A percentile compares a stretch with the other conserved stretches of the same genome.
phyloP scores from a whole-genome alignment of 352 stramenopile species.

The Pythium brassicae region DNA sequence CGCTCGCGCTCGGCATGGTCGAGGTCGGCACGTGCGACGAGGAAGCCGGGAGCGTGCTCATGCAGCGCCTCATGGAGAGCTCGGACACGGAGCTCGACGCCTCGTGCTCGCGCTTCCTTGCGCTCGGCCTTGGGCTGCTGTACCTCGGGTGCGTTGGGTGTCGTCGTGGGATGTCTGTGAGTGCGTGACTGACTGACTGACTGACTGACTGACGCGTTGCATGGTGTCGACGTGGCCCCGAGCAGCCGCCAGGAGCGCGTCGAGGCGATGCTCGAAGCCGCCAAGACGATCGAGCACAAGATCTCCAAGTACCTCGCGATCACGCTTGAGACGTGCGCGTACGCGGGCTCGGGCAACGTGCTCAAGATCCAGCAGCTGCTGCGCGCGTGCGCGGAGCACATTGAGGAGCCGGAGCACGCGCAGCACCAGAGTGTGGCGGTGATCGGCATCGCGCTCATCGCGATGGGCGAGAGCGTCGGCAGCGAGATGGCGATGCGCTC shows the following conservation, averaged over 20 bases:
- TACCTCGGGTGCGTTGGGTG: conserved; percentile 91
- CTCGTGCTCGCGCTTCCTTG: conserved; percentile 95
- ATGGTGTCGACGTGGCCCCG: not conserved
- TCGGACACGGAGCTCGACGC: conserved; percentile 97
- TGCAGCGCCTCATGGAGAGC: conserved; percentile 98
- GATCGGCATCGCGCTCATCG: conserved; percentile 97
- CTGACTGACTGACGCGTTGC: conserved; percentile 3
- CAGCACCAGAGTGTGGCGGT: conserved; percentile 94
- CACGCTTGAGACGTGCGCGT: conserved; percentile 97
- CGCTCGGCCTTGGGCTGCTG: conserved; percentile 95
- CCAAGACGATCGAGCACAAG: conserved; percentile 97
- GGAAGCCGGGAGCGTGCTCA: conserved; percentile 94
- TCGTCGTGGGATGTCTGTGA: not conserved
- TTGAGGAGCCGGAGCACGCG: conserved; percentile 75
- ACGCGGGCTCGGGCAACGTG: conserved; percentile 98
- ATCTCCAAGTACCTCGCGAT: conserved; percentile 97
- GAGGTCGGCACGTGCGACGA: conserved; percentile 98
- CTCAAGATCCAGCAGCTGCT: conserved; percentile 98
- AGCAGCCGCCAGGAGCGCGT: conserved; percentile 88
- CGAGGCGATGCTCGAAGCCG: conserved; percentile 98
- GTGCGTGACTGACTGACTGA: not conserved
- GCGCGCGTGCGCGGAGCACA: conserved; percentile 97
- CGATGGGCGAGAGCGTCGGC: conserved; percentile 96
- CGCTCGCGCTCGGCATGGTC: conserved; percentile 96
- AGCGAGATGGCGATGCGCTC: conserved; percentile 98